phyloP scores from a whole-genome alignment of 1,284 basidiomycete genomes.

The Neonothopanus nambi region DNA sequence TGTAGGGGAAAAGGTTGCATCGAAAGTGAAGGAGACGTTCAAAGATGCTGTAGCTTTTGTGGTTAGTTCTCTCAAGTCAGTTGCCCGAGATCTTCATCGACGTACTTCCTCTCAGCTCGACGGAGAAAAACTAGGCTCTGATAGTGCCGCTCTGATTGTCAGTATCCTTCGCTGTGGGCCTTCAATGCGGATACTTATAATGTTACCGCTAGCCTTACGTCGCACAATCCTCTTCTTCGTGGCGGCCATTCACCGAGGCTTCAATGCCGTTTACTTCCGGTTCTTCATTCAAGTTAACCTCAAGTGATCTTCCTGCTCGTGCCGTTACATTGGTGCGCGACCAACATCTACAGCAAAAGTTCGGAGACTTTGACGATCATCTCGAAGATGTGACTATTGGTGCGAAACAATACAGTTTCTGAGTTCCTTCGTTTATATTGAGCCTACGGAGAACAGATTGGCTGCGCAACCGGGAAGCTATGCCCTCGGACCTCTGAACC shows the following conservation, averaged over 20 bases:
- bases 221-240: conserved; percentile 38
- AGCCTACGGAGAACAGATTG: conserved; percentile 42
- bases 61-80: conserved; percentile 37
- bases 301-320: conserved; percentile 41
- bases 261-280: conserved; percentile 43
- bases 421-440: not conserved
- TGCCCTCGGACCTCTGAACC: conserved; percentile 28
- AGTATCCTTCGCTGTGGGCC: not conserved
- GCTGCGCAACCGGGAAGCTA: conserved; percentile 54
- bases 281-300: conserved; percentile 46
- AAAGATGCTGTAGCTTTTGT: conserved; percentile 63
- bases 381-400: conserved; percentile 70
- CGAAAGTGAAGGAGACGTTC: conserved; percentile 52
- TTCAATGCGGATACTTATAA: not conserved
- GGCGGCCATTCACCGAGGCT: conserved; percentile 42
- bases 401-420: conserved; percentile 20
- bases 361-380: conserved; percentile 80
- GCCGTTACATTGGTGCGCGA: conserved; percentile 51
- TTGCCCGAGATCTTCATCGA: conserved; percentile 10
- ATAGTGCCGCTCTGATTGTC: conserved; percentile 11
- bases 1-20: conserved; percentile 62
- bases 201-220: conserved; percentile 45
- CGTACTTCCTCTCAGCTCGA: conserved; percentile 52
- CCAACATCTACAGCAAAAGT: conserved; percentile 46
- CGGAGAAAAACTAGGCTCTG: conserved; percentile 34